Evolutionary conservation across 1,284 basidiomycete genomes (phyloP).

Genomic region (Pulchroboletus neoregius): DNA sequence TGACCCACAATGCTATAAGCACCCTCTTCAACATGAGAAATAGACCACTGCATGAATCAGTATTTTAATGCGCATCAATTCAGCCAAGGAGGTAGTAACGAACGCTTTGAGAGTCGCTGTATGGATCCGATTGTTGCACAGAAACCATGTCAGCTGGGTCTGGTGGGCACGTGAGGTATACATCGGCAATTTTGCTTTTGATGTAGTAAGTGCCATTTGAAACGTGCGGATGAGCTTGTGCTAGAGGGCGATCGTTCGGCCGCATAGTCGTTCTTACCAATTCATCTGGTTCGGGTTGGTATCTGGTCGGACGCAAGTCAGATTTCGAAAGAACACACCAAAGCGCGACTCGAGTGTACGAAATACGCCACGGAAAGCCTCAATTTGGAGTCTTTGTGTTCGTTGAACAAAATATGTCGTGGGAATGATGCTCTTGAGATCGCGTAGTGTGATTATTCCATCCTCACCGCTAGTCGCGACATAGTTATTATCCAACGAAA

Average conservation of each 20-base stretch:
- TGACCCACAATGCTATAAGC: conserved; percentile 4
- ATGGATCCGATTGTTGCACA: background rate
- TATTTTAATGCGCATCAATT: background rate
- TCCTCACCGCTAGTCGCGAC: conserved; percentile 3
- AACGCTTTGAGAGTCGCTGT: conserved; percentile 1
- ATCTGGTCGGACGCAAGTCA: background rate
- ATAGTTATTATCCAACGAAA: conserved; percentile 5
- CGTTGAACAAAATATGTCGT: conserved; percentile 1
- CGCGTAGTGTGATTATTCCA: conserved; percentile 2
- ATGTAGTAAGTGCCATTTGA: conserved; percentile 1
- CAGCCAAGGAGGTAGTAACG: background rate
- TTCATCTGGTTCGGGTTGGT: background rate
- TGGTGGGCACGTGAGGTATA: conserved; percentile 6
- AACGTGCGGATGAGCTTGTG: background rate
- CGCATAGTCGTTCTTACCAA: background rate
- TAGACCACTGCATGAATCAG: background rate
- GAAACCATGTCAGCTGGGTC: conserved; percentile 1
- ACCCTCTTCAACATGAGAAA: conserved; percentile 1
- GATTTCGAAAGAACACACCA: background rate
- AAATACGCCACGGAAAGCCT: background rate
- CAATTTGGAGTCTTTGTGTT: background rate
- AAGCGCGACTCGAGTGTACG: conserved; percentile 4
- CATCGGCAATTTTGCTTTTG: background rate
- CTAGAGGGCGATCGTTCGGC: background rate
- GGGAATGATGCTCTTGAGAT: conserved; percentile 6